Percentiles rank a stretch among this genome's conserved stretches.
These are phyloP conservation scores for Magnolia officinalis DNA, from an alignment of 164 flowering plant genomes.

Conservation along the genomic window DNA sequence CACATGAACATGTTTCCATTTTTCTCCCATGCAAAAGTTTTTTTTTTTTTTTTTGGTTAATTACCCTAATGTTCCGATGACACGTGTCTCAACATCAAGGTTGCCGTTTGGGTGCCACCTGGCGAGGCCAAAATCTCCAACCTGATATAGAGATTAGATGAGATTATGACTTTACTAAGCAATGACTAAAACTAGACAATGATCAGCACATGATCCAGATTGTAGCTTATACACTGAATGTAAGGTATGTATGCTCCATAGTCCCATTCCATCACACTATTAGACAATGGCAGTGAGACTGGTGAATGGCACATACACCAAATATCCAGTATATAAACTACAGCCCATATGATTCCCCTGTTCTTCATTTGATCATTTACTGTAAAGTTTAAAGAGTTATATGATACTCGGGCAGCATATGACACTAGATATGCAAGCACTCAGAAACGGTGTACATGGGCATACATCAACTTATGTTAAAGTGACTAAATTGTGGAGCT, in stretches of 20 bases:
- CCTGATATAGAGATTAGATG: conserved; percentile 31
- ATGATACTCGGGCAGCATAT: too few species aligned
- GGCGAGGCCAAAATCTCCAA: conserved; percentile 86
- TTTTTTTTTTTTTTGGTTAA: neutral
- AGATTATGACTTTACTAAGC: neutral
- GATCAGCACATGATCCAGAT: neutral
- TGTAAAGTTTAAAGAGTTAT: too few species aligned
- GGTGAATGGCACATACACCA: neutral
- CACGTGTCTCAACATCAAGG: conserved; percentile 33
- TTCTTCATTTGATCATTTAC: too few species aligned
- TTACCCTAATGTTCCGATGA: conserved; percentile 71
- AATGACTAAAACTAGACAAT: neutral
- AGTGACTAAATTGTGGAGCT: too few species aligned
- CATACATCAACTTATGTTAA: too few species aligned
- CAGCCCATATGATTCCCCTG: neutral
- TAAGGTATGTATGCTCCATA: neutral
- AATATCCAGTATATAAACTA: neutral
- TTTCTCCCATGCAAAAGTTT: neutral
- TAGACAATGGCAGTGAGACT: neutral
- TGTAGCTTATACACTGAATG: too few species aligned
- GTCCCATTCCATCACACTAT: neutral
- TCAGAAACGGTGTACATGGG: too few species aligned
- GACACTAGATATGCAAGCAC: too few species aligned
- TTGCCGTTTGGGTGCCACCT: conserved; percentile 58
- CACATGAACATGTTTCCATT: neutral